Evolutionary conservation across 768 basidiomycete genomes (phyloP).

Genomic region (Trichaptum fuscoviolaceum): DNA sequence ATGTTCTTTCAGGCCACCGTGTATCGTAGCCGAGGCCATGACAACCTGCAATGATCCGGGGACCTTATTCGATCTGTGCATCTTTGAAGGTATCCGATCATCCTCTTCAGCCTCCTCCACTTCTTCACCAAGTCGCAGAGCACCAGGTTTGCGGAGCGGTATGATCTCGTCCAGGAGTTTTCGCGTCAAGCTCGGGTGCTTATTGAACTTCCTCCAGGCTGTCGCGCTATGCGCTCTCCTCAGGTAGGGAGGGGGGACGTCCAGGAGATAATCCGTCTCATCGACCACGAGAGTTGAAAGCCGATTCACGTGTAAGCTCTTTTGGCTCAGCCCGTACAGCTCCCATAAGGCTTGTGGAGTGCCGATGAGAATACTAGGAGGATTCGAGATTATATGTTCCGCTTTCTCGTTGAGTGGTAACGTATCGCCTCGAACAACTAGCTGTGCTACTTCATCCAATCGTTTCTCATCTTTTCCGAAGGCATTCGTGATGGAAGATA

Average conservation of each 20-base stretch:
- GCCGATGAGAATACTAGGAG: slow-evolving; percentile 64
- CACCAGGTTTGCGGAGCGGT: not conserved
- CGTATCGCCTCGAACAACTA: slow-evolving; percentile 52
- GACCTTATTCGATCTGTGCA: not conserved
- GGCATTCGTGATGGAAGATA: slow-evolving; percentile 38
- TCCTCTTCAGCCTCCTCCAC: not conserved
- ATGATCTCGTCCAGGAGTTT: slow-evolving; percentile 50
- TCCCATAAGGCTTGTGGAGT: slow-evolving; percentile 69
- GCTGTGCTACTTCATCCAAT: slow-evolving; percentile 42
- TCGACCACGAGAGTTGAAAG: slow-evolving; percentile 64
- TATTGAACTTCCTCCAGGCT: slow-evolving; percentile 35
- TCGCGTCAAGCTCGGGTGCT: slow-evolving; percentile 56
- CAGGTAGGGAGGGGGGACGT: slow-evolving; percentile 41
- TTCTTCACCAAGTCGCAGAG: not conserved
- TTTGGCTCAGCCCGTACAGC: slow-evolving; percentile 38
- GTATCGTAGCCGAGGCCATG: slow-evolving; percentile 7
- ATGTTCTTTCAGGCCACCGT: not conserved
- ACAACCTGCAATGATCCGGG: slow-evolving; percentile 6
- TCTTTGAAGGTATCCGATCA: not conserved
- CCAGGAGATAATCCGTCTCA: slow-evolving; percentile 70
- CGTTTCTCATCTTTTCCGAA: not conserved
- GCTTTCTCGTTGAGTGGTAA: slow-evolving; percentile 37
- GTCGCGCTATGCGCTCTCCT: slow-evolving; percentile 33
- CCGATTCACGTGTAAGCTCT: slow-evolving; percentile 38
- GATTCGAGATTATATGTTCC: slow-evolving; percentile 30